Conservation (phyloP, 805 yeast genomes). For the Ogataea trehaloabstinens region DNA sequence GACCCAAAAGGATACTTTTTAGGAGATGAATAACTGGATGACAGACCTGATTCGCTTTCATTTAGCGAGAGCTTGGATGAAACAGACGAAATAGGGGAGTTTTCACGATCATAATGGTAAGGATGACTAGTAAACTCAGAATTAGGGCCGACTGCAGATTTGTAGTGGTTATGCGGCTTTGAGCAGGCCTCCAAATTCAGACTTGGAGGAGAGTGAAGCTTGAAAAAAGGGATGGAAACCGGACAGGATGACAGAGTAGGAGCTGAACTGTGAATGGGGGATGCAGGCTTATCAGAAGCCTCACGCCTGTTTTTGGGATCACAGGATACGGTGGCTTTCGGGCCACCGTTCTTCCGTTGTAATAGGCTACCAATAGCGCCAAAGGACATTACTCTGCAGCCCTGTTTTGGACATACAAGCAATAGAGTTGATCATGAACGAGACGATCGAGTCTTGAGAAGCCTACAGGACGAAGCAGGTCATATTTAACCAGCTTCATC, state of each 20-base stretch:
- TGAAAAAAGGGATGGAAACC: background rate
- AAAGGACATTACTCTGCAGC: background rate
- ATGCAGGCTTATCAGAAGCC: no score
- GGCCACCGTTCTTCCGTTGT: background rate
- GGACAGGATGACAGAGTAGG: background rate
- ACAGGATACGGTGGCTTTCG: background rate
- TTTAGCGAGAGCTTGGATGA: slow-evolving; percentile 12
- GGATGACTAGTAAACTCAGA: background rate
- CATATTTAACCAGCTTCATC: no score
- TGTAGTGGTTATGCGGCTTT: background rate
- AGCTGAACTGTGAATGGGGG: no score
- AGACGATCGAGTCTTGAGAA: no score
- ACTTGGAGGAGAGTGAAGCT: background rate
- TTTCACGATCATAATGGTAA: slow-evolving; percentile 7
- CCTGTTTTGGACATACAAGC: background rate
- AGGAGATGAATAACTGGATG: slow-evolving; percentile 17
- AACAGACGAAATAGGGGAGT: slow-evolving; percentile 10
- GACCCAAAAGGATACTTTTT: slow-evolving; percentile 10
- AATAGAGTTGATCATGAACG: no score
- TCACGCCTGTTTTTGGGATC: background rate
- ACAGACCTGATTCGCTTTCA: slow-evolving; percentile 12
- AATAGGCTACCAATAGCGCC: background rate
- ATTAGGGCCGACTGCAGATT: background rate
- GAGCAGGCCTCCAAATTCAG: background rate
- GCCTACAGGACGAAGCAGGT: no score